A percentile compares a stretch with the other conserved stretches of the same genome.
Evolutionary conservation across 2,329 filamentous ascomycete genomes (phyloP).

Genomic region (Hypoxylon sp.): DNA sequence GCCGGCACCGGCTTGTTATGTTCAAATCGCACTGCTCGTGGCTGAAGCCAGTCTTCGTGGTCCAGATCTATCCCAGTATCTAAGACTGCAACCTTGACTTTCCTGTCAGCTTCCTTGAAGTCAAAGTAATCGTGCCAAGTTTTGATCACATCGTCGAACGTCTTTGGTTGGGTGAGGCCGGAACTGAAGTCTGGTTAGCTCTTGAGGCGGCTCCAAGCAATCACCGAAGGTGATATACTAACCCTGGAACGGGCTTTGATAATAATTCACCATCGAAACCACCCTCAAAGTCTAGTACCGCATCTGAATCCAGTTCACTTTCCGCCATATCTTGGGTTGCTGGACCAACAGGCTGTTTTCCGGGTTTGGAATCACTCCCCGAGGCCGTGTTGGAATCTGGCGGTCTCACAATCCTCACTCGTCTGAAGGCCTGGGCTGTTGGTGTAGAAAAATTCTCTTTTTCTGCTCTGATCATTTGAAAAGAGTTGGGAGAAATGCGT

Average conservation of each 20-base stretch:
- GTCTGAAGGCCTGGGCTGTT: neutral
- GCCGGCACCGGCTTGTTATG: conserved; percentile 2
- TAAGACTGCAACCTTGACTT: conserved; percentile 11
- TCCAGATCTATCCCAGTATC: conserved; percentile 20
- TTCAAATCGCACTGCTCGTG: conserved; percentile 12
- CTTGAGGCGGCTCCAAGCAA: neutral
- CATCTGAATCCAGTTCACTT: neutral
- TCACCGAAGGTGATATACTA: neutral
- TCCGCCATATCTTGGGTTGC: neutral
- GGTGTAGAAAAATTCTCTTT: neutral
- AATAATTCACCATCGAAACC: conserved; percentile 18
- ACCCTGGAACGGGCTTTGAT: conserved; percentile 5
- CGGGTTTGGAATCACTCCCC: neutral
- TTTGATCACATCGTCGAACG: conserved; percentile 7
- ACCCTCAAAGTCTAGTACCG: neutral
- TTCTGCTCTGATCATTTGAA: conserved; percentile 8
- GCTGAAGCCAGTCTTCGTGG: conserved; percentile 20
- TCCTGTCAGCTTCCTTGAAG: conserved; percentile 17
- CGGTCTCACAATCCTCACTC: conserved; percentile 7
- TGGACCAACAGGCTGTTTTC: neutral
- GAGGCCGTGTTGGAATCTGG: neutral
- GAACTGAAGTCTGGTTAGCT: neutral
- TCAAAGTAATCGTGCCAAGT: conserved; percentile 15
- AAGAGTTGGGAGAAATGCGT: conserved; percentile 1
- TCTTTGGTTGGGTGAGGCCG: conserved; percentile 14